Conservation (phyloP, 2,329 filamentous ascomycete species). For the Saccharata proteae region DNA sequence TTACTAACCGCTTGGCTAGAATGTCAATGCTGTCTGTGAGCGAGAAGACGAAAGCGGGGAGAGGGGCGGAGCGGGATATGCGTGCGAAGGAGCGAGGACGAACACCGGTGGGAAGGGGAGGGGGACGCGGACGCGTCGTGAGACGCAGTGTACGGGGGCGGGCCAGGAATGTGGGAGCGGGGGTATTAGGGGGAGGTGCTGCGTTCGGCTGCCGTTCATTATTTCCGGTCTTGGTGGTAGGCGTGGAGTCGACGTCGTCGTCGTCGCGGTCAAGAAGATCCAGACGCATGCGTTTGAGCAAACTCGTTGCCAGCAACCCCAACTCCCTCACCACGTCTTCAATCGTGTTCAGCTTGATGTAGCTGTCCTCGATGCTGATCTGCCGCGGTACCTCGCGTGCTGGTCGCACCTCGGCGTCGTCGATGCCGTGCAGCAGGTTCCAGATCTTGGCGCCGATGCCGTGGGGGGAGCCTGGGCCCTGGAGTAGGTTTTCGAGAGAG, state of each 20-base stretch:
- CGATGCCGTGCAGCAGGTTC: constrained; percentile 69
- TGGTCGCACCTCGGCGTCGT: constrained; percentile 60
- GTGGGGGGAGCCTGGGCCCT: constrained; percentile 55
- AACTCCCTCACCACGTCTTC: constrained; percentile 57
- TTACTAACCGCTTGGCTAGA: constrained; percentile 56
- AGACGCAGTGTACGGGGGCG: constrained; percentile 72
- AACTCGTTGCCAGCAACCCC: constrained; percentile 51
- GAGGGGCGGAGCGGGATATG: constrained; percentile 60
- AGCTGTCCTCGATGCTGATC: constrained; percentile 93
- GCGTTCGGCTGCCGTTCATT: too few species aligned
- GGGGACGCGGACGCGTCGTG: constrained; percentile 54
- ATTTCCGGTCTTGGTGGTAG: background rate
- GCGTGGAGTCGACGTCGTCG: constrained; percentile 1
- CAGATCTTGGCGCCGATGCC: constrained; percentile 64
- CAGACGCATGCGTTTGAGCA: constrained; percentile 65
- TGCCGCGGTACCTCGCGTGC: constrained; percentile 65
- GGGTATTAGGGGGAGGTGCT: too few species aligned
- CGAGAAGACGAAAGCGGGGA: constrained; percentile 64
- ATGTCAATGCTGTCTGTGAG: constrained; percentile 44
- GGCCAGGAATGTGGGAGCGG: constrained; percentile 79
- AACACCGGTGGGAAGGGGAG: constrained; percentile 32
- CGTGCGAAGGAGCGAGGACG: constrained; percentile 52
- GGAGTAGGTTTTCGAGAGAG: constrained; percentile 55
- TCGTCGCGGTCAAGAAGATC: constrained; percentile 54
- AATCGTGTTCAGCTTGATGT: constrained; percentile 55